Evolutionary conservation across 2,329 filamentous ascomycete genomes (phyloP), one percentile per base, ranked within the genome.

Genomic region (Claviceps sp.): DNA sequence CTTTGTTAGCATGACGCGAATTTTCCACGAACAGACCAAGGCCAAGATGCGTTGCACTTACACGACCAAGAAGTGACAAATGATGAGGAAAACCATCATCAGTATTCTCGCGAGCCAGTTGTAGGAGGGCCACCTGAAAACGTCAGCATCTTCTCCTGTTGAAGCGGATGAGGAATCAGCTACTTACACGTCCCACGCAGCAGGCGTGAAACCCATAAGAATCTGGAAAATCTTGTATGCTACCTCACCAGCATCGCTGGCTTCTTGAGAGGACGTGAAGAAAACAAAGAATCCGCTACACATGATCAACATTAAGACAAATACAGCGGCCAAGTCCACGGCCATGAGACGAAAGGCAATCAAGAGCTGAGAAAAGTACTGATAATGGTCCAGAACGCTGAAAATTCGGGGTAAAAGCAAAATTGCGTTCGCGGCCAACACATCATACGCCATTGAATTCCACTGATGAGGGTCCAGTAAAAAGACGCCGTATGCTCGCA

Each of bases 221-320:
- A 96, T 85, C 70, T 96, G 90, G 60, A 97, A 95, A 51, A 96
- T 83, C 58, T 85, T 86, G 66, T 91, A 97, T 5, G 88, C 88
- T n/a, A 94, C 82, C 47, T 82, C 82, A 10, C 74, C 74, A 5
- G 86, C 82, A 57, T 85, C 80, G 50, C 86, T 81, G 6, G 84
- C 76, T 52, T 79, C 82, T 56, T 82, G 80, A 3, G 90, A 90
- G 50, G 95, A 72, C 0, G 87, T 91, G 65, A 97, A 95, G 55
- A 94, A 93, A 50, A 95, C 89, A 60, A 95, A 95, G 69, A 96
- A 97, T 22, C 91, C 91, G 61, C 89, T 95, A 68, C 90, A 96
- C 57, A 83, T 81, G 57, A 96, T 89, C 45, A 94, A 68, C 50
- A 95, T 89, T 45, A 96, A 73, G 1, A 93, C 74, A 50, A 93